Percentiles rank a stretch among this genome's conserved stretches.
Conservation (phyloP, 2,329 filamentous ascomycete genomes). For the Xylaria sp. region DNA sequence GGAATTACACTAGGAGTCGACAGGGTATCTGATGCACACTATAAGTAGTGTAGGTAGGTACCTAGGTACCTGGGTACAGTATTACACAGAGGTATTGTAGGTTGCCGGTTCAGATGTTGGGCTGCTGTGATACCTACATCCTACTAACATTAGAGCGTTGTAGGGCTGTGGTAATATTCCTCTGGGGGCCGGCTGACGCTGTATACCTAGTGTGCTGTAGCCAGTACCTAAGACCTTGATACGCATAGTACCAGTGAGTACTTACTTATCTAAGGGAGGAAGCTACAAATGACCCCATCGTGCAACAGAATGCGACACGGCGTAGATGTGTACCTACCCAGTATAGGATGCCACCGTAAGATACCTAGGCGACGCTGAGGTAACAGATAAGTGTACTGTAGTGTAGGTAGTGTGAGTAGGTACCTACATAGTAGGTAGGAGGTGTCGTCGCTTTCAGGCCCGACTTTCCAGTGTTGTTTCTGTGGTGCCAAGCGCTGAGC, state of each 20-base stretch:
- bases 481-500: constrained; percentile 28
- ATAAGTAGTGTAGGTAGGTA: too few species aligned
- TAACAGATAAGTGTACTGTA: not conserved
- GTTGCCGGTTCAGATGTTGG: not conserved
- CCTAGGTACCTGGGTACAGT: not conserved
- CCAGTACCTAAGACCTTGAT: not conserved
- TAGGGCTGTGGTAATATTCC: not conserved
- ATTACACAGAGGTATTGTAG: not conserved
- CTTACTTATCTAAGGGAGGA: too few species aligned
- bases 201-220: not conserved
- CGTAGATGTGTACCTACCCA: not conserved
- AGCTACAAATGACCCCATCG: not conserved
- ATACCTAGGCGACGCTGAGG: constrained; percentile 1
- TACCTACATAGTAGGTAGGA: too few species aligned
- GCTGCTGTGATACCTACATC: not conserved
- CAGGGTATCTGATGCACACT: constrained; percentile 15
- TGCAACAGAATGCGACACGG: not conserved
- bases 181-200: not conserved
- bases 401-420: not conserved
- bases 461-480: constrained; percentile 31
- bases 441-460: constrained; percentile 27
- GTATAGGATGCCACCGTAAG: not conserved
- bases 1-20: constrained; percentile 32
- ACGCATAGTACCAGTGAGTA: not conserved
- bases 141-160: not conserved